Percentiles rank a stretch among this genome's conserved stretches.
These are phyloP conservation scores for Irpex lacteus DNA, from an alignment of 1,284 basidiomycete species.

Conservation along the genomic window DNA sequence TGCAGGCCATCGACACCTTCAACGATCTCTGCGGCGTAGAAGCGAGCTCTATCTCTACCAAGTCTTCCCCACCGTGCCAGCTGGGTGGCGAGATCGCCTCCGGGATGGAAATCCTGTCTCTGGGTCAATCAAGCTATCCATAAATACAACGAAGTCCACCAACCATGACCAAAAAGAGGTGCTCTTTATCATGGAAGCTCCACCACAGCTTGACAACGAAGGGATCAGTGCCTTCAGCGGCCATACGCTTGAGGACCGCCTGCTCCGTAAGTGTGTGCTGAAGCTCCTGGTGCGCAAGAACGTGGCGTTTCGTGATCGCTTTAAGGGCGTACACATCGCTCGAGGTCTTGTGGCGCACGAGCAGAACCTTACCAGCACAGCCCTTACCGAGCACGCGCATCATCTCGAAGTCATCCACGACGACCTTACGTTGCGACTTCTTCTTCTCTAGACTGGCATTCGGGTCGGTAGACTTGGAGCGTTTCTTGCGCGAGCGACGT, in stretches of 20 bases:
- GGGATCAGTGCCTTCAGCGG: constrained; percentile 76
- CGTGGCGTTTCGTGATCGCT: constrained; percentile 95
- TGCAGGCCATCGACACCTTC: constrained; percentile 93
- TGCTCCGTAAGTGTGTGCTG: constrained; percentile 96
- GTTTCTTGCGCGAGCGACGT: constrained; percentile 48
- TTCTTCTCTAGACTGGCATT: constrained; percentile 38
- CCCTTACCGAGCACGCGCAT: constrained; percentile 95
- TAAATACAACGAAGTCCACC: constrained; percentile 17
- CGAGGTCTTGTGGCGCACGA: constrained; percentile 77
- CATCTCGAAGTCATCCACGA: constrained; percentile 92
- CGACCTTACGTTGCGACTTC: constrained; percentile 66
- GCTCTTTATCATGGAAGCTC: constrained; percentile 95
- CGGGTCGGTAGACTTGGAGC: constrained; percentile 50
- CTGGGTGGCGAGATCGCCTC: constrained; percentile 95
- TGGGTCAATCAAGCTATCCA: not conserved
- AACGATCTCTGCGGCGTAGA: constrained; percentile 95
- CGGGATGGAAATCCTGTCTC: constrained; percentile 87
- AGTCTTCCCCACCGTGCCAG: constrained; percentile 92
- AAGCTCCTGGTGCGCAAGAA: constrained; percentile 92
- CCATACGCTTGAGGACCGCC: constrained; percentile 89
- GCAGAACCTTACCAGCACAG: constrained; percentile 90
- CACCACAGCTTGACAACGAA: constrained; percentile 95
- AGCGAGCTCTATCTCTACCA: constrained; percentile 88
- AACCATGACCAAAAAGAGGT: constrained; percentile 88
- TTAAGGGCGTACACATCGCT: constrained; percentile 86